Evolutionary conservation across 768 basidiomycete genomes (phyloP), one percentile per base, ranked within the genome.

Genomic region (Pisolithus orientalis): DNA sequence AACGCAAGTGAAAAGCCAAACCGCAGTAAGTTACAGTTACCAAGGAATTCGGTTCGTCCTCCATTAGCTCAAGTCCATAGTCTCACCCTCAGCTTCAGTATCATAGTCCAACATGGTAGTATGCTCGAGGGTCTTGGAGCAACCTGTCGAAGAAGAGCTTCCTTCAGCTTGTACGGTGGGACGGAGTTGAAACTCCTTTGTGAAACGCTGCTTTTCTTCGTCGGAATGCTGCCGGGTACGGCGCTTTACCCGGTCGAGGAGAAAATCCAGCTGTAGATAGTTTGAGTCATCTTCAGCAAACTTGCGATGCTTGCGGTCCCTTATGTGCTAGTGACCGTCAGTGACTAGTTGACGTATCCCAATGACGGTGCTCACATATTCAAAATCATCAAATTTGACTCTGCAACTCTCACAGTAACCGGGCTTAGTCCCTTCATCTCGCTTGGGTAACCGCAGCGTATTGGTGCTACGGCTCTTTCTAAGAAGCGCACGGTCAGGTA

Each of bases 401-500:
- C 95, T 80, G 68, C 96, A 99, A 65, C 93, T 94, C 69, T 99
- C 96, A 67, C 96, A 99, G 69, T 97, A 98, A 5, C 96, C 96
- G 5, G 94, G 87, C 62, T 96, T 97, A 56, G 79, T 82, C 16
- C 83, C 84, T 71, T 95, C 92, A 53, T 93, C 89, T 38, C 90
- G 82, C 62, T 81, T 84, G 7, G 87, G 83, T 51, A 88, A 72
- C 61, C 78, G 76, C 44, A 91, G 69, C 1, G 85, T 88, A 63
- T 88, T 88, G 48, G 87, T 90, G 59, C 89, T 92, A 57, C 82
- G 80, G 63, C 87, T 87, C 70, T 88, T 92, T 62, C 80, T 78
- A 47, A 93, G 70, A 27, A 70, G 48, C 42, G 75, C 54, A 40
- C 77, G 75, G 32, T 75, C 76, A 7, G 85, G 83, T 52, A 87